Conservation (phyloP, 805 yeast genomes). For the Metschnikowia lachancei region DNA sequence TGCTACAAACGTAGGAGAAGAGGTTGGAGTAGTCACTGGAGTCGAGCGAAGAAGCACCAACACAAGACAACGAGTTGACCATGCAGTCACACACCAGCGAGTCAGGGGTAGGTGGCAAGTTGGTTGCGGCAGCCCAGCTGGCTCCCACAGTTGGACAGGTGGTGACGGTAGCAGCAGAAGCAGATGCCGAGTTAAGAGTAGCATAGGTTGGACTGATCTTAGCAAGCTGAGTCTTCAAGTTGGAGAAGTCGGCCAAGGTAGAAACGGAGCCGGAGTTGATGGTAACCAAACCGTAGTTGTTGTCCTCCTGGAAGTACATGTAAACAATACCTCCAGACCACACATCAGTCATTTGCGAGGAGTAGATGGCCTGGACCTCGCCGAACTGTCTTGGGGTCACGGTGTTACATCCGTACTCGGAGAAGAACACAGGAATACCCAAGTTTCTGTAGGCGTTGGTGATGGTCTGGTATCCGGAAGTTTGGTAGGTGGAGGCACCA, state of each 20-base stretch:
- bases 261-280: constrained; percentile 41
- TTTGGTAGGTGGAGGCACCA: constrained; percentile 55
- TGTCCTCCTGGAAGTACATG: constrained; percentile 77
- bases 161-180: constrained; percentile 29
- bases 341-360: constrained; percentile 69
- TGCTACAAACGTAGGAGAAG: constrained; percentile 33
- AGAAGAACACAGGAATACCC: constrained; percentile 72
- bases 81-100: constrained; percentile 37
- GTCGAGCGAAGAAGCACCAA: constrained; percentile 28
- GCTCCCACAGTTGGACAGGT: constrained; percentile 35
- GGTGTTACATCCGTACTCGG: constrained; percentile 79
- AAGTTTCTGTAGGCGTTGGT: constrained; percentile 62
- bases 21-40: constrained; percentile 34
- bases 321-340: constrained; percentile 92
- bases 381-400: constrained; percentile 69
- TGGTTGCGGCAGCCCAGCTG: constrained; percentile 39
- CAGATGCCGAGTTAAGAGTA: constrained; percentile 22
- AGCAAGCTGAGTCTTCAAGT: constrained; percentile 45
- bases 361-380: constrained; percentile 65
- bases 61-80: constrained; percentile 35
- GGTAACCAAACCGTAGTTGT: constrained; percentile 71
- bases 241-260: constrained; percentile 61
- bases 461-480: constrained; percentile 66
- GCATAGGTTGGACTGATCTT: constrained; percentile 48
- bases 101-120: constrained; percentile 46